Evolutionary conservation across 2,329 filamentous ascomycete species (phyloP), one percentile per base, ranked within the genome.

Genomic region (Plectosphaerella cucumerina): DNA sequence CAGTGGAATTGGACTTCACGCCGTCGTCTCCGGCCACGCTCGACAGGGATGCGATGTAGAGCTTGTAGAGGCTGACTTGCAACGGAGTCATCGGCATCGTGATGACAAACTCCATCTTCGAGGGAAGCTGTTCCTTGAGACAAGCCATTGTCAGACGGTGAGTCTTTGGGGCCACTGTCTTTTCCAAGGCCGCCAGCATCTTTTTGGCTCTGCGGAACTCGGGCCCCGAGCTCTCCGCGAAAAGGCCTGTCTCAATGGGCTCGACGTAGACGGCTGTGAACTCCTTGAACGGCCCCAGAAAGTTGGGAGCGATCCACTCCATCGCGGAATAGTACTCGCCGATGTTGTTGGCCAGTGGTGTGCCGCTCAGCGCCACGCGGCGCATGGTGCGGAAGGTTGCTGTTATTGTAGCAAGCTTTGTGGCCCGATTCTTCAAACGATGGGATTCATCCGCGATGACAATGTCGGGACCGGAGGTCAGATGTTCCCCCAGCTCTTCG

Each of bases 401-500:
- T 18, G 85, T 81, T 6, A 80, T 75, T 35, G 66, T 56, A 42
- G 83, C 73, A 33, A 86, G 70, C 18, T 74, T 67, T 0, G 84
- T 74, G 0, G 62, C 64, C 0, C 72, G 67, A 55, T 90, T 91
- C 67, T 94, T 96, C 63, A 96, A 70, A 20, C 68, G 72, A 62
- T 97, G 92, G 0, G 90, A 91, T 67, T 97, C 92, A 61, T 97
- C 92, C 1, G 87, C 89, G 47, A 97, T 70, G 20, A 96, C 84
- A 44, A 96, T 79, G 53, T 80, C 87, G 0, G 91, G 82, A 0
- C 75, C 72, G 4, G 85, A 60, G 1, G 83, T 66, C 6, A 96
- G 67, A 26, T 80, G 69, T 10, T 73, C 61, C 31, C 64, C 64
- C 10, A 68, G 23, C 4, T 68, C 62, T 34, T 78, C 56, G 15